Base-by-base conservation (phyloP, 441 rosid species). In the Melastoma candidum region DNA sequence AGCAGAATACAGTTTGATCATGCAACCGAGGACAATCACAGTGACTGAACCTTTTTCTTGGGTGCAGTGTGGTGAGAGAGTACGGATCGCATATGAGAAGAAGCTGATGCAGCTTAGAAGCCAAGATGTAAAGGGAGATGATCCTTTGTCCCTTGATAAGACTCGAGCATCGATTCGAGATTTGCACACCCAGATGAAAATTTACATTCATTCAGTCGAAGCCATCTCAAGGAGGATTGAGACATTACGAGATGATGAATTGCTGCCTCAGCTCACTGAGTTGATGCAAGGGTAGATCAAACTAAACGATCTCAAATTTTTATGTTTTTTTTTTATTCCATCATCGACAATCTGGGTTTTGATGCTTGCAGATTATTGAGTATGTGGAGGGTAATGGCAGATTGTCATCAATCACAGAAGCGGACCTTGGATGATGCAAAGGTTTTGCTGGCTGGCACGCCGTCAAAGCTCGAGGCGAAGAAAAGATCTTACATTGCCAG, bases 341-440 rank as follows among this genome's bases (percentile, higher is more conserved):
- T 32, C 41, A 8, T 32, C 8, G 41, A 32, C 41, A 4, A 7
- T 8, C 22, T 9, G 22, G 9, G 24, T 29, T 36, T 36, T 27
- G 26, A 17, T 52, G 56, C 7, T 13, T 70, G 58, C 89, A 92
- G 98, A 69, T 65, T 92, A 66, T 71, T 80, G 59, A 73, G 70
- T 62, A 93, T 89, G 99, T 93, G 99, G 99, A 79, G 83, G 71
- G 85, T 83, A 61, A 89, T 93, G 97, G 90, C 95, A 45, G 90
- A 84, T 61, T 79, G 97, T 61, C 99, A 93, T 61, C 85, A 76
- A 58, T 69, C 75, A 44, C 97, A 89, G 68, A 89, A 77, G 69
- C 80, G 77, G 59, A 84, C 97, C 51, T 67, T 93, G 67, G 96
- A 89, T 25, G 95, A 84, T 65, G 99, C 99, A 27, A 93, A 84